Base-by-base conservation (phyloP, 208 protist genomes). In the Leishmania gerbilli region DNA sequence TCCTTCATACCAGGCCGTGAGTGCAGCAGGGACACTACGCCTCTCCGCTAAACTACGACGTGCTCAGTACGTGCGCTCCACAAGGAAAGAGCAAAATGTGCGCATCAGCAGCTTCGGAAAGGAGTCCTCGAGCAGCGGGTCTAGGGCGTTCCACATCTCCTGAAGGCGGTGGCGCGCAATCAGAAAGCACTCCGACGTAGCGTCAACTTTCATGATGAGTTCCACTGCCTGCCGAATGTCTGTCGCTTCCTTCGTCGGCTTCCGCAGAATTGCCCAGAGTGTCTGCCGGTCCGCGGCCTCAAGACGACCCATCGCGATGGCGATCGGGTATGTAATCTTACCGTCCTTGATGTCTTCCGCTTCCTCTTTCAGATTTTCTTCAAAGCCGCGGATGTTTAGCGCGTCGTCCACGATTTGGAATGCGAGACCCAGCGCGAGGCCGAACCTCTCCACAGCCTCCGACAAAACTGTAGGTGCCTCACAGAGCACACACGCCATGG, bases 391-490 rank as follows among this genome's bases (percentile, higher is more conserved):
- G 31, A 92, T 55, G 74, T 91, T 89, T 13, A 90, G 68, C 24
- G 84, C 90, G 79, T 96, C 92, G 79, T 94, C 87, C 58, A 94
- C 80, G 62, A 95, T 91, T 79, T 95, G 92, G 76, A 92, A 95
- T 8, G 92, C 90, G 31, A 92, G 64, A 1, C 92, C 92, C 34
- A 95, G 49, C 34, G 45, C 65, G 19, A 80, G 58, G 9, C 90
- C 89, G 79, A 93, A 93, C 31, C 78, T 69, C 76, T 88, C 84
- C 62, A 94, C 71, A 4, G 85, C 85, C 27, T 68, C 53, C 15
- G 77, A 84, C 58, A 89, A 55, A 19, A 55, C 77, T 1, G 74
- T 62, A 56, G 81, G 83, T 6, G 83, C 79, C n/a, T 90, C 85
- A 68, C 80, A 88, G 40, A 95, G 69, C 24, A 93, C 84, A 51